phyloP scores from a whole-genome alignment of 805 yeast genomes.

The Kregervanrija pseudodelftensis region DNA sequence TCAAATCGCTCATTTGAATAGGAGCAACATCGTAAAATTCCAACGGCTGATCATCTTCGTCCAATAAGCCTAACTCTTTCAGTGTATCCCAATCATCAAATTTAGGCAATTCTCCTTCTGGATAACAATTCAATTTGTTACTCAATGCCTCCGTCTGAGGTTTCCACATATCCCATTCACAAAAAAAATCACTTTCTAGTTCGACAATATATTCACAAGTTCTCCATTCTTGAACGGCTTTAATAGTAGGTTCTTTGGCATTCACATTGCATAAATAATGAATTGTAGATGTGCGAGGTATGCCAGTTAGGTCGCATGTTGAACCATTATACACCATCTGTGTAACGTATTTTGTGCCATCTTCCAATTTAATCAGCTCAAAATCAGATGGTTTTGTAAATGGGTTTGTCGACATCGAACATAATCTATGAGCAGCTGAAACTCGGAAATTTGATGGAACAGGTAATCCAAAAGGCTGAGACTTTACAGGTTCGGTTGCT shows the following conservation, averaged over 20 bases:
- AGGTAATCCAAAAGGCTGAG: too few species aligned
- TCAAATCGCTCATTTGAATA: background rate
- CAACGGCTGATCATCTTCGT: background rate
- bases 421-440: slow-evolving; percentile 13
- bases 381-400: slow-evolving; percentile 18
- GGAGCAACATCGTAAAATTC: background rate
- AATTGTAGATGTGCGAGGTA: slow-evolving; percentile 21
- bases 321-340: slow-evolving; percentile 25
- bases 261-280: slow-evolving; percentile 22
- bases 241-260: slow-evolving; percentile 12
- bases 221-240: slow-evolving; percentile 21
- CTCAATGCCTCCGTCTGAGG: background rate
- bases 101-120: background rate
- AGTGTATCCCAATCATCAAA: background rate
- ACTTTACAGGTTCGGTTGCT: too few species aligned
- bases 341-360: slow-evolving; percentile 23
- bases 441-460: too few species aligned
- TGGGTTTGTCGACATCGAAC: slow-evolving; percentile 7
- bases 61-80: background rate
- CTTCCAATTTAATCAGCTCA: slow-evolving; percentile 15
- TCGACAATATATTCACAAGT: slow-evolving; percentile 25
- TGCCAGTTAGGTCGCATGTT: slow-evolving; percentile 28
- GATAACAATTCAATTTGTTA: slow-evolving; percentile 2
- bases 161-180: slow-evolving; percentile 5
- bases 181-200: slow-evolving; percentile 12